A percentile compares a stretch with the other conserved stretches of the same genome.
phyloP scores from a whole-genome alignment of 116 monocot species.

The Thalassia testudinum region DNA sequence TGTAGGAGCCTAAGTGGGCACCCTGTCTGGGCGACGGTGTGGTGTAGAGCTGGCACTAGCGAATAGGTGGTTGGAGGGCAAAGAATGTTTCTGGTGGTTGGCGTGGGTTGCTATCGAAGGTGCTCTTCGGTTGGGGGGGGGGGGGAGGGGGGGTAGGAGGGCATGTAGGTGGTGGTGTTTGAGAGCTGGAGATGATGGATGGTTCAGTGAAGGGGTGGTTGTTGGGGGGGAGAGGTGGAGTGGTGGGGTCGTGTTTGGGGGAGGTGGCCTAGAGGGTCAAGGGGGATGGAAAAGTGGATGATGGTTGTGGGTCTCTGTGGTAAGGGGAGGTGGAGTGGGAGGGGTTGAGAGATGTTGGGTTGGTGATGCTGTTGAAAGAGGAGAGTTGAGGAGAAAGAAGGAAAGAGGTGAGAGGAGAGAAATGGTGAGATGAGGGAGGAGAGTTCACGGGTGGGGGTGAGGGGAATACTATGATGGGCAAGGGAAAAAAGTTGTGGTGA shows the following conservation, averaged over 20 bases:
- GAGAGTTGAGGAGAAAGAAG: neutral
- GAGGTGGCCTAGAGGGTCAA: neutral
- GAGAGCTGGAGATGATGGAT: no score
- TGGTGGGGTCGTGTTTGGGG: neutral
- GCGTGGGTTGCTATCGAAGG: no score
- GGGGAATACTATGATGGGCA: neutral
- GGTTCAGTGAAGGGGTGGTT: neutral
- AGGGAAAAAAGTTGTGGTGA: neutral
- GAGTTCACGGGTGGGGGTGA: neutral
- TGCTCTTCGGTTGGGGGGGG: no score
- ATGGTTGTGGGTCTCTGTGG: neutral
- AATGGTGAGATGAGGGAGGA: neutral
- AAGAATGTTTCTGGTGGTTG: no score
- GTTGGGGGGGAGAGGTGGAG: neutral
- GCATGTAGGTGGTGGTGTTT: no score
- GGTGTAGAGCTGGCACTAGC: no score
- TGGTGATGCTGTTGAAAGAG: neutral
- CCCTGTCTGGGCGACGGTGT: no score
- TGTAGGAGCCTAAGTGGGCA: no score
- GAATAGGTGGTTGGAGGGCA: no score
- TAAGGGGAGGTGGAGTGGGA: neutral
- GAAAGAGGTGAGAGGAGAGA: neutral
- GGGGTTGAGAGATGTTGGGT: no score
- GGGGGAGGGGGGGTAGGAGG: no score
- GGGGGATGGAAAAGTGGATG: neutral